Evolutionary conservation across 805 yeast species (phyloP).

Genomic region (Suhomyces pyralidae): DNA sequence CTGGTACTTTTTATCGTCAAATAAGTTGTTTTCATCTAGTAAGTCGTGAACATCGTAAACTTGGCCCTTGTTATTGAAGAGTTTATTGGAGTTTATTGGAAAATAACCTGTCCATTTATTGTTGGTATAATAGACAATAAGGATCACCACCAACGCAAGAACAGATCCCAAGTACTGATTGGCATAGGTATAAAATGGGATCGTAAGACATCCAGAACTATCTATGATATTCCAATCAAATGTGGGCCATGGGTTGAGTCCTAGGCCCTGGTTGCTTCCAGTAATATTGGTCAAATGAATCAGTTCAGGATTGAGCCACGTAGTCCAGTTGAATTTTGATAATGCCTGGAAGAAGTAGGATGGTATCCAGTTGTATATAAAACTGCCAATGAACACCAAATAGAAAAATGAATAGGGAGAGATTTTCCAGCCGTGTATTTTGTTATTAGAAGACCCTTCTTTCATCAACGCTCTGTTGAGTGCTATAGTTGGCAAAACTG

Average conservation of each 20-base stretch:
- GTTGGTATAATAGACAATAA: slow-evolving; percentile 44
- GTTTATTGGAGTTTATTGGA: slow-evolving; percentile 50
- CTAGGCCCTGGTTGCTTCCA: slow-evolving; percentile 38
- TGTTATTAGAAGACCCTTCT: slow-evolving; percentile 20
- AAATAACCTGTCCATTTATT: slow-evolving; percentile 48
- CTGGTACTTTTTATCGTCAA: slow-evolving; percentile 48
- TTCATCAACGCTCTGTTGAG: slow-evolving; percentile 40
- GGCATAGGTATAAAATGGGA: slow-evolving; percentile 43
- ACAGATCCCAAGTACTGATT: slow-evolving; percentile 38
- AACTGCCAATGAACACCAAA: slow-evolving; percentile 30
- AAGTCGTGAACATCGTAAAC: slow-evolving; percentile 46
- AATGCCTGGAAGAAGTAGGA: slow-evolving; percentile 37
- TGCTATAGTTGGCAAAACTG: slow-evolving; percentile 42
- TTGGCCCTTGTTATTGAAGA: slow-evolving; percentile 52
- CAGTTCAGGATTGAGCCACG: slow-evolving; percentile 42
- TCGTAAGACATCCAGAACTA: slow-evolving; percentile 36
- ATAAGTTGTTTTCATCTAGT: slow-evolving; percentile 38
- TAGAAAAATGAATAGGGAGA: slow-evolving; percentile 41
- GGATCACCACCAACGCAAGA: slow-evolving; percentile 30
- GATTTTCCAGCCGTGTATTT: slow-evolving; percentile 40
- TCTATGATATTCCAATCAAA: slow-evolving; percentile 44
- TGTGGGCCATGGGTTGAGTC: slow-evolving; percentile 41
- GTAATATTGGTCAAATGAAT: slow-evolving; percentile 38
- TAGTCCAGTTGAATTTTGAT: slow-evolving; percentile 44
- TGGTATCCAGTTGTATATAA: slow-evolving; percentile 43